These are phyloP conservation scores for Phoma sp. DNA, from an alignment of 2,329 filamentous ascomycete genomes.

Conservation along the genomic window DNA sequence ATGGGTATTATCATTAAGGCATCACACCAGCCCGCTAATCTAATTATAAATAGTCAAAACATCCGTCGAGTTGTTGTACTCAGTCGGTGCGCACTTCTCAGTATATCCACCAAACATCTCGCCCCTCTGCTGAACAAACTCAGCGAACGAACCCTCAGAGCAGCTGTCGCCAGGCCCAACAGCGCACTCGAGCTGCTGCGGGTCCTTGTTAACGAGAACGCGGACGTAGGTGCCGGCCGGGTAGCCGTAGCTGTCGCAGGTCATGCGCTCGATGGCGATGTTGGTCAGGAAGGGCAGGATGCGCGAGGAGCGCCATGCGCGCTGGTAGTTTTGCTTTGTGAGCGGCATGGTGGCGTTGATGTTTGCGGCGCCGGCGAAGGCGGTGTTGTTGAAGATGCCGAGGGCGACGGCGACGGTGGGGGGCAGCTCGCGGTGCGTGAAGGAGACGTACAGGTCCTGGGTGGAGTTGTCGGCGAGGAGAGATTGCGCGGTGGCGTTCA, in stretches of 20 bases:
- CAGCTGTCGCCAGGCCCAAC: slow-evolving; percentile 61
- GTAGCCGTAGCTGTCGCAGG: slow-evolving; percentile 66
- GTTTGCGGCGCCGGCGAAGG: slow-evolving; percentile 58
- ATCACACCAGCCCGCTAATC: neutral
- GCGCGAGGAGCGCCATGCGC: slow-evolving; percentile 68
- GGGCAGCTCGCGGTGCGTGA: slow-evolving; percentile 73
- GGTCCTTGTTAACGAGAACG: slow-evolving; percentile 59
- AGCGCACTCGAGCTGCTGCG: slow-evolving; percentile 57
- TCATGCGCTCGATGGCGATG: slow-evolving; percentile 69
- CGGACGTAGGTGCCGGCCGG: slow-evolving; percentile 58
- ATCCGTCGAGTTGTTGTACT: slow-evolving; percentile 54
- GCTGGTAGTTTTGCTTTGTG: slow-evolving; percentile 66
- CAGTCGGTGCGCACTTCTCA: slow-evolving; percentile 49
- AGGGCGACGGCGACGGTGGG: slow-evolving; percentile 71
- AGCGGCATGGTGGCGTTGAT: slow-evolving; percentile 71
- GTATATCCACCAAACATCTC: slow-evolving; percentile 54
- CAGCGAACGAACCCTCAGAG: slow-evolving; percentile 51
- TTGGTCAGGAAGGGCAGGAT: slow-evolving; percentile 71
- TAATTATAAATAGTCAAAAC: slow-evolving; percentile 43
- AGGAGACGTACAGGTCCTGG: slow-evolving; percentile 71
- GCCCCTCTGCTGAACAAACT: slow-evolving; percentile 53
- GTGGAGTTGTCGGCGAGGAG: slow-evolving; percentile 53
- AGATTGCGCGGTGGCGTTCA: slow-evolving; percentile 65
- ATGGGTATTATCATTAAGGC: slow-evolving; percentile 12
- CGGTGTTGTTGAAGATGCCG: slow-evolving; percentile 73